Evolutionary conservation across 2,329 filamentous ascomycete species (phyloP), one percentile per base, ranked within the genome.

Genomic region (Xylaria sp.): DNA sequence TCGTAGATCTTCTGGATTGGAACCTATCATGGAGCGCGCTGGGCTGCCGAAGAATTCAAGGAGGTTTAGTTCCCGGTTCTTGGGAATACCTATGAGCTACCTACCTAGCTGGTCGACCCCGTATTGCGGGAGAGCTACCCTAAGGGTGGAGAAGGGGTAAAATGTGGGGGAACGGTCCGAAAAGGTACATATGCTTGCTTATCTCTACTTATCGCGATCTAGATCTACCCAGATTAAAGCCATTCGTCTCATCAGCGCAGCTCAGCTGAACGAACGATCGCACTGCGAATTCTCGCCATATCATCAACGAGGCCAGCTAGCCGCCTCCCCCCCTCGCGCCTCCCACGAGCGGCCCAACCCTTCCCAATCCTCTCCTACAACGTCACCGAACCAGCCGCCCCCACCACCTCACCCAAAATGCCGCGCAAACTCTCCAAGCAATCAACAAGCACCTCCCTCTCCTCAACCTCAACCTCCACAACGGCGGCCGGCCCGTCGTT

Each of bases 371-470:
- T 27, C 17, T 3, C 24, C 12, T 14, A 42, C 39, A 42, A 42
- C 24, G 36, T 2, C 21, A 21, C 12, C 12, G 8, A 27, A 42
- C 27, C 7, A 32, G 47, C 27, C 30, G 8, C 9, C 30, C 21
- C 24, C 3, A 24, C 2, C 3, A 8, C 9, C 50, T 34, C 34
- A 27, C 36, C 19, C 55, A 64, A 53, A 48, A 71, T 70, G 70
- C 63, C 68, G 19, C 65, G 69, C 56, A 78, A 78, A 51, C 74
- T 77, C 61, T 71, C 76, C 53, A 78, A 78, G 36, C 74, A 75
- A 54, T 73, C 75, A 17, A 77, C 75, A 50, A 72, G 72, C 56
- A 74, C 71, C 63, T 70, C 71, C n/a, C 59, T 68, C 61, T 64
- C 64, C 48, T 66, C 75, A 8, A 50, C 47, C 8, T 56, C 73